Base-by-base conservation (phyloP, 768 basidiomycete genomes). In the Lactarius sp. region DNA sequence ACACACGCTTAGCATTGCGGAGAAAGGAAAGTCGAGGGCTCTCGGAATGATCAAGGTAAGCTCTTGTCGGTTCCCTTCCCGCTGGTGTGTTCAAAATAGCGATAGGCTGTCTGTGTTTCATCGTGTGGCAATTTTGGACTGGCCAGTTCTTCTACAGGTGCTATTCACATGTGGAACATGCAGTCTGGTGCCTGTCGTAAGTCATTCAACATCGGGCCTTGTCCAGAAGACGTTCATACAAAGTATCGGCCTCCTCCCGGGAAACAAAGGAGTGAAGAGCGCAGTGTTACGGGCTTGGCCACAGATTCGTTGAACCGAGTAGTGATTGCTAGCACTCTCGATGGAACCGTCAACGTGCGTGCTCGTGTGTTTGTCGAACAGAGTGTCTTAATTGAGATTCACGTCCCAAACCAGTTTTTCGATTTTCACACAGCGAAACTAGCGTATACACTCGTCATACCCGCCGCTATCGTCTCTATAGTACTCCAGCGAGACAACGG, bases 71-170 rank as follows among this genome's bases (percentile, higher is more conserved):
- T 64, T 55, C 39, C 59, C 12, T 27, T 51, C 56, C 2, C 34
- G n/a, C 20, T 52, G 20, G 6, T 10, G n/a, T 50, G 39, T 49
- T 57, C 12, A 50, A 31, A 49, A 20, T 18, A 46, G 7, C 68
- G 20, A 42, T 46, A 92, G 90, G 82, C 88, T 14, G 90, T 95
- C 18, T 91, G 88, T 66, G 89, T 98, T 20, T 89, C 94, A 4
- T 89, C 92, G 0, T 99, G 97, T 71, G 97, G 97, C 8, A 98
- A 98, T 71, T 99, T 98, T 71, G 92, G 90, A 34, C 74, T 98
- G 12, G 92, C 85, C 4, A 86, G 93, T 31, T 88, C 89, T 1
- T 90, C 91, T 2, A 87, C 84, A 0, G 90, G 92, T 2, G 81
- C 80, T 31, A 88, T 98, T 44, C 74, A 85, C 62, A 87, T 95